Evolutionary conservation across 2,329 filamentous ascomycete genomes (phyloP), one percentile per base, ranked within the genome.

Genomic region (Fusarium sp.): DNA sequence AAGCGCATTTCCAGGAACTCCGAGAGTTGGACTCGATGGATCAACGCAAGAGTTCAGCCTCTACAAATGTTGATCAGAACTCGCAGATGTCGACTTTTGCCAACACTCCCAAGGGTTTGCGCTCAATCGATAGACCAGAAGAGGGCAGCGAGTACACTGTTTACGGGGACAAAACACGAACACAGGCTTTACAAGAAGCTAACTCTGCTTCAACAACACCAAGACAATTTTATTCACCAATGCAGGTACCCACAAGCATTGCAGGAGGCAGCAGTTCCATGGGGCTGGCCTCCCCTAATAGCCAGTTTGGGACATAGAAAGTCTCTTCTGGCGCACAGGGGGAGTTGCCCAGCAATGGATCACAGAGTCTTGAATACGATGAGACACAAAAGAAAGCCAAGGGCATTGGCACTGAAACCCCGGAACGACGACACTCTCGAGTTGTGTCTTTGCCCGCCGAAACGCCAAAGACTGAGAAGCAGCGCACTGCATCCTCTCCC

Each of bases 191-290:
- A 14, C 15, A 41, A 28, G 30, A 24, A 6, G 38, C 61, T 18
- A 48, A 53, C 13, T 78, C 75, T 18, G 70, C 71, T 28, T 64
- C 72, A 12, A 57, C 68, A 36, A 76, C 74, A 30, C 77, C 79
- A 10, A 62, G 71, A 20, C 66, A 77, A 28, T 80, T 80, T 35
- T 80, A 78, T 45, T 67, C 79, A 4, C 64, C 73, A 22, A 77
- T 76, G 77, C 41, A 67, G 44, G 50, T 73, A 35, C 60, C 75
- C 3, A 51, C 60, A 22, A 64, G 12, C 9, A 45, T 75, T 15
- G 20, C 53, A 45, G 58, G 39, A 15, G 55, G 71, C 28, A 50
- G 26, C 28, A 41, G n/a, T 28, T 30, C 41, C 9, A 36, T 54
- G 8, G 39, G 56, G 12, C 20, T 54, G n/a, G 20, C 55, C n/a